Evolutionary conservation across 140 eudicot genomes (phyloP).

Genomic region (Cichorium intybus): DNA sequence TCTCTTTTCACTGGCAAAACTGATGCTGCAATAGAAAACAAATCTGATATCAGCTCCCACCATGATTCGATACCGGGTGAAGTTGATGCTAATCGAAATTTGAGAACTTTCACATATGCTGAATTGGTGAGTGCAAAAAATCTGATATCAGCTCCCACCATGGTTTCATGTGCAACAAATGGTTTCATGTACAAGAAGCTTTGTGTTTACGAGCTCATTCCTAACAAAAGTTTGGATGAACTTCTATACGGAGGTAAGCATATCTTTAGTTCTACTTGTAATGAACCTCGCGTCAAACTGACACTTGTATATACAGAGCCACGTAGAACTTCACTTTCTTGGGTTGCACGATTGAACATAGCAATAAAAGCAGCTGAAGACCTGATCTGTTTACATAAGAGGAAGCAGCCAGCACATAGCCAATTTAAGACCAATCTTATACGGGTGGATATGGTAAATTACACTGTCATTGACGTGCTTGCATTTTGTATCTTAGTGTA

Average conservation of each 20-base stretch:
- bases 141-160: no score
- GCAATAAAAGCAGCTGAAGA: neutral
- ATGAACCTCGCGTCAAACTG: neutral
- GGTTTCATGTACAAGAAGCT: neutral
- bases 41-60: no score
- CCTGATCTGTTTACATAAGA: neutral
- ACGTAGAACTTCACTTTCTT: neutral
- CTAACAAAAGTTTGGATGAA: no score
- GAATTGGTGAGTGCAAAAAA: conserved; percentile 3
- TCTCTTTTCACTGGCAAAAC: neutral
- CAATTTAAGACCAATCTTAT: neutral
- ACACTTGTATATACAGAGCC: neutral
- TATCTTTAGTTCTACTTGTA: no score
- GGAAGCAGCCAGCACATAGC: neutral
- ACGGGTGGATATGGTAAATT: neutral
- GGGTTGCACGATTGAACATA: neutral
- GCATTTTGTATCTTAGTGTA: neutral
- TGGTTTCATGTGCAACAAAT: neutral
- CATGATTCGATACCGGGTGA: no score
- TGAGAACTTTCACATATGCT: neutral
- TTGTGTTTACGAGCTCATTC: no score
- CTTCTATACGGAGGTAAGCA: neutral
- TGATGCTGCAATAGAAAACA: neutral
- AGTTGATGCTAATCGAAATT: no score
- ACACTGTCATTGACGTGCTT: neutral